Base-by-base conservation (phyloP, 2,329 filamentous ascomycete genomes). In the Cladosporium sp. region DNA sequence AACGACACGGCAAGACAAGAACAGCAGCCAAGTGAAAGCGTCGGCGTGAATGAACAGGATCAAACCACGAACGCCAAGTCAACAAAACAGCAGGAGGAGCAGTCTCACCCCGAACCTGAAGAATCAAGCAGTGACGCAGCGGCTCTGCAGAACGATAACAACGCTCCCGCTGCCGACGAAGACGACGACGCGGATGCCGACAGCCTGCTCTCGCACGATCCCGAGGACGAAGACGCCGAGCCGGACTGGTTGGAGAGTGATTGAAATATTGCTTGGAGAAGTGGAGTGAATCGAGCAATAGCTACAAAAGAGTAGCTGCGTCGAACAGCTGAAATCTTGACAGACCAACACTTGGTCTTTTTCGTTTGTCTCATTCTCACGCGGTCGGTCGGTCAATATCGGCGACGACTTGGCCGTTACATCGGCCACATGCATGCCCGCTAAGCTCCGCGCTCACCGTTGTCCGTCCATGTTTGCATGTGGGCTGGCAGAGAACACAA, bases 191-290 rank as follows among this genome's bases (percentile, higher is more conserved):
- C 68, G 15, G 76, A 80, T 32, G 64, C 68, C 36, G 75, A 72
- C 0, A 82, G 79, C 4, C 61, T 83, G 41, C 65, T 80, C 7
- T 80, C 80, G 1, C 77, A 84, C 58, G 82, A 85, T 58, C 81
- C 82, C 0, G 82, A 84, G 27, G 82, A 85, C 57, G 80, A 83
- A 43, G 81, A 84, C 61, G 80, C 80, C 2, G 80, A 84, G 55
- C 82, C 82, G 3, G 80, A 84, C 38, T 85, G 82, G 82, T 63
- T 85, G 42, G 65, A 76, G 56, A 66, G 61, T 47, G 65, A 67
- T 40, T 51, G 34, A 51, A 38, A 15, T n/a, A n/a, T n/a, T n/a
- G n/a, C n/a, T 19, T 20, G 17, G 27, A 34, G 6, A 32, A 13
- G n/a, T 30, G 18, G 22, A 42, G 22, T 29, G 40, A 42, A n/a